These are phyloP conservation scores for Entomortierella beljakovae DNA, from an alignment of 192 early-diverging fungal genomes.

Conservation along the genomic window DNA sequence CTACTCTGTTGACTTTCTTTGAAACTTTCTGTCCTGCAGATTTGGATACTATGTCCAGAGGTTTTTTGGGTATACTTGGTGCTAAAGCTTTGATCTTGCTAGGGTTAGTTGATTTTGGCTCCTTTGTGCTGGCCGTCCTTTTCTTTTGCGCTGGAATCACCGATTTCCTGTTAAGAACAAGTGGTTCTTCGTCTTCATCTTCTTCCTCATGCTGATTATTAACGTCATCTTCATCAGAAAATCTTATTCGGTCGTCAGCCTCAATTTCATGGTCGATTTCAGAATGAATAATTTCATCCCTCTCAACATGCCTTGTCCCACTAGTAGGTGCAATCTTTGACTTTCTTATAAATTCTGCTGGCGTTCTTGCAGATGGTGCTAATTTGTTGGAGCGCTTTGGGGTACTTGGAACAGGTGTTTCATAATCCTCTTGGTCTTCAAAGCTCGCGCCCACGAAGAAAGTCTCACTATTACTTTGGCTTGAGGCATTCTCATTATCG, in stretches of 20 bases:
- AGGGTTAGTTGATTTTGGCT: background rate
- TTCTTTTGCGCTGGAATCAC: background rate
- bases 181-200: background rate
- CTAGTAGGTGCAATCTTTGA: background rate
- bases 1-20: background rate
- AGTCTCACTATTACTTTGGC: background rate
- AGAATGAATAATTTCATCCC: background rate
- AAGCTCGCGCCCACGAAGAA: background rate
- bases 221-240: slow-evolving; percentile 15
- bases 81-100: background rate
- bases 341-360: slow-evolving; percentile 8
- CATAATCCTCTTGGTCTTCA: background rate
- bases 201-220: background rate
- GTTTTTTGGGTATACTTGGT: background rate
- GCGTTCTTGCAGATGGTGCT: background rate
- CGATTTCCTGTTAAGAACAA: background rate
- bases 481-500: background rate
- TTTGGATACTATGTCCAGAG: background rate
- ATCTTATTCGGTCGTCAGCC: slow-evolving; percentile 9
- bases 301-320: background rate
- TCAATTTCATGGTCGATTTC: background rate
- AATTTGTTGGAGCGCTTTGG: background rate
- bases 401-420: background rate
- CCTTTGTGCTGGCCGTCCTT: slow-evolving; percentile 1
- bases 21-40: background rate